A percentile compares a stretch with the other conserved stretches of the same genome.
Evolutionary conservation across 495 filamentous ascomycete species (phyloP).

Genomic region (Pseudoneurospora amorphoporcata): DNA sequence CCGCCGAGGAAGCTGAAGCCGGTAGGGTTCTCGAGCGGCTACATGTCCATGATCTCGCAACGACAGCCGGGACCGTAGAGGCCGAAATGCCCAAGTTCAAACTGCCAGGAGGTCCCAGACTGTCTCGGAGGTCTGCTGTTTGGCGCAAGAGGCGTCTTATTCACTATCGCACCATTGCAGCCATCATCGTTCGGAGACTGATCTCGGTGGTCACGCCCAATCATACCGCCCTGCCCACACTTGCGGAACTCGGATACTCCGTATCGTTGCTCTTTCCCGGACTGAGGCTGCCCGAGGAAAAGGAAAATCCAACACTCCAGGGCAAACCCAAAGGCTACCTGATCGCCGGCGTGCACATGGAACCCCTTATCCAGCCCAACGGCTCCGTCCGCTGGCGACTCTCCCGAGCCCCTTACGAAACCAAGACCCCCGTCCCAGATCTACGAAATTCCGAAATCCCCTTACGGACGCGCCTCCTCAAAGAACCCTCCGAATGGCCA

Average conservation of each 20-base stretch:
- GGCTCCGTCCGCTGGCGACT: slow-evolving; percentile 28
- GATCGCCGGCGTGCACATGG: slow-evolving; percentile 43
- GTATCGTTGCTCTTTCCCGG: slow-evolving; percentile 29
- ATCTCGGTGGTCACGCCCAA: slow-evolving; percentile 31
- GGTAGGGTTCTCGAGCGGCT: slow-evolving; percentile 19
- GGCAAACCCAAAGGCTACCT: slow-evolving; percentile 38
- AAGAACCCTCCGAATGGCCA: slow-evolving; percentile 1
- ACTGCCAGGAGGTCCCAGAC: slow-evolving; percentile 4
- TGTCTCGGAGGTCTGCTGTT: slow-evolving; percentile 3
- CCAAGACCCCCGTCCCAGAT: slow-evolving; percentile 15
- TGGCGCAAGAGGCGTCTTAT: slow-evolving; percentile 17
- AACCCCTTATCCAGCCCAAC: slow-evolving; percentile 25
- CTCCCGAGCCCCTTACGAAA: slow-evolving; percentile 27
- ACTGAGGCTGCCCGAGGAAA: slow-evolving; percentile 1
- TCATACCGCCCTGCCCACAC: slow-evolving; percentile 5
- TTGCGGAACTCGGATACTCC: slow-evolving; percentile 23
- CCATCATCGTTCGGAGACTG: slow-evolving; percentile 28
- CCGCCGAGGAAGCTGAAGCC: slow-evolving; percentile 25
- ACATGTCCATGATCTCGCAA: slow-evolving; percentile 29
- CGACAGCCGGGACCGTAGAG: slow-evolving; percentile 28
- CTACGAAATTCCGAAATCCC: slow-evolving; percentile 1
- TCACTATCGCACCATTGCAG: slow-evolving; percentile 28
- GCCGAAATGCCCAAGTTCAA: slow-evolving; percentile 29
- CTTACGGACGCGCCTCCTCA: slow-evolving; percentile 1
- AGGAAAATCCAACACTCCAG: not conserved